Percentiles rank a stretch among this genome's conserved stretches.
These are phyloP conservation scores for Oryza officinalis DNA, from an alignment of 176 grass and related monocot species.

Conservation along the genomic window DNA sequence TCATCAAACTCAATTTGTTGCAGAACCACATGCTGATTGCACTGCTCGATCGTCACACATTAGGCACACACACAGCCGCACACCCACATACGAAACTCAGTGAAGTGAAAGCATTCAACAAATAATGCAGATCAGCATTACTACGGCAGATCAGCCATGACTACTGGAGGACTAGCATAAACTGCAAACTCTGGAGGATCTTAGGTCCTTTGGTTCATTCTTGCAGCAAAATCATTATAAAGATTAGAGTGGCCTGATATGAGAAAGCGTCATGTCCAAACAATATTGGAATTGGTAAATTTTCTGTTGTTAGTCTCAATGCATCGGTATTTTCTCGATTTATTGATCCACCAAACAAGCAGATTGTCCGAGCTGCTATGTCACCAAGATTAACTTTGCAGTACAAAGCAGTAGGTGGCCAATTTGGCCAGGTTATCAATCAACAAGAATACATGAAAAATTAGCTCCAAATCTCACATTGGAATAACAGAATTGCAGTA, in stretches of 20 bases:
- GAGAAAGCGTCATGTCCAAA: background rate
- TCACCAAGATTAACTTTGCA: background rate
- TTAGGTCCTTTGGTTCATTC: background rate
- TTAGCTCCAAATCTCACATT: slow-evolving; percentile 7
- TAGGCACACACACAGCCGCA: background rate
- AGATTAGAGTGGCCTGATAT: background rate
- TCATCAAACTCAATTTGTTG: background rate
- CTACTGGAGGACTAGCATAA: background rate
- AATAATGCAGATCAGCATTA: background rate
- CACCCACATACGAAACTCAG: background rate
- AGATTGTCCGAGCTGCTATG: background rate
- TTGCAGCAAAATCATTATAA: background rate
- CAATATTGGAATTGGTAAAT: background rate
- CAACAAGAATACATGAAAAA: background rate
- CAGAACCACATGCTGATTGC: background rate
- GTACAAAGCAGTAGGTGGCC: background rate
- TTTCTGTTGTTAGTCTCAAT: background rate
- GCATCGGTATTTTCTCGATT: background rate
- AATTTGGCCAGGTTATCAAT: background rate
- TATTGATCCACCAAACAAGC: background rate
- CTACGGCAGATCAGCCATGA: background rate
- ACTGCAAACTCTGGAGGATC: background rate
- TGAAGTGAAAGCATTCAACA: background rate
- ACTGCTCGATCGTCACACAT: background rate
- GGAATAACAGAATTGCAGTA: background rate